These are phyloP conservation scores for Pseudonitzschia multistriata DNA, from an alignment of 108 stramenopile species.

Conservation along the genomic window DNA sequence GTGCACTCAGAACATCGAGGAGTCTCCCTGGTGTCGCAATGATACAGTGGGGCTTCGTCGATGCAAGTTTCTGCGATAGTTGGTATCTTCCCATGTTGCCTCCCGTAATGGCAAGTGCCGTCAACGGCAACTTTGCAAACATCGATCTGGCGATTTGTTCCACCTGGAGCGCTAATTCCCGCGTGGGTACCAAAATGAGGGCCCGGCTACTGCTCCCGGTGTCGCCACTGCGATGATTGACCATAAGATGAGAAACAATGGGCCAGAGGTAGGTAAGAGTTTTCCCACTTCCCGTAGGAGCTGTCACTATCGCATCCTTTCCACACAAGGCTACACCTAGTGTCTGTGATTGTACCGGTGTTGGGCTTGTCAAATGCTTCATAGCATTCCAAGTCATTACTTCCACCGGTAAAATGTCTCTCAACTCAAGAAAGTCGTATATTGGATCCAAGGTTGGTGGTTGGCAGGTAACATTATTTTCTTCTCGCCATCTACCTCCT, in stretches of 20 bases:
- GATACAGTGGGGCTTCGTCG: slow-evolving; percentile 65
- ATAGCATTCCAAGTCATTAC: slow-evolving; percentile 22
- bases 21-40: slow-evolving; percentile 97
- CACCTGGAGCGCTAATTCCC: slow-evolving; percentile 95
- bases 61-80: slow-evolving; percentile 57
- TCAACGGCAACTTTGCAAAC: slow-evolving; percentile 33
- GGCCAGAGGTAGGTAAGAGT: slow-evolving; percentile 93
- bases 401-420: slow-evolving; percentile 36
- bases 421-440: slow-evolving; percentile 40
- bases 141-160: slow-evolving; percentile 52
- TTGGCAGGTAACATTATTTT: slow-evolving; percentile 50
- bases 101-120: slow-evolving; percentile 58
- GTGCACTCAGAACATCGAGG: slow-evolving; percentile 80
- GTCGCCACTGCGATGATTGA: slow-evolving; percentile 47
- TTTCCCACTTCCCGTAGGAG: slow-evolving; percentile 89
- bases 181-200: slow-evolving; percentile 91
- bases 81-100: slow-evolving; percentile 73
- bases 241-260: slow-evolving; percentile 64
- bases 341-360: slow-evolving; percentile 91
- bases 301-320: slow-evolving; percentile 69
- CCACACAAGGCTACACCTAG: slow-evolving; percentile 64
- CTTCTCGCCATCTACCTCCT: slow-evolving; percentile 50
- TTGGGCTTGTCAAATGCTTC: slow-evolving; percentile 75
- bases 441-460: slow-evolving; percentile 60
- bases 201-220: too few species aligned